These are phyloP conservation scores for Penstemon davidsonii DNA, from an alignment of 257 asterid genomes.

Conservation along the genomic window DNA sequence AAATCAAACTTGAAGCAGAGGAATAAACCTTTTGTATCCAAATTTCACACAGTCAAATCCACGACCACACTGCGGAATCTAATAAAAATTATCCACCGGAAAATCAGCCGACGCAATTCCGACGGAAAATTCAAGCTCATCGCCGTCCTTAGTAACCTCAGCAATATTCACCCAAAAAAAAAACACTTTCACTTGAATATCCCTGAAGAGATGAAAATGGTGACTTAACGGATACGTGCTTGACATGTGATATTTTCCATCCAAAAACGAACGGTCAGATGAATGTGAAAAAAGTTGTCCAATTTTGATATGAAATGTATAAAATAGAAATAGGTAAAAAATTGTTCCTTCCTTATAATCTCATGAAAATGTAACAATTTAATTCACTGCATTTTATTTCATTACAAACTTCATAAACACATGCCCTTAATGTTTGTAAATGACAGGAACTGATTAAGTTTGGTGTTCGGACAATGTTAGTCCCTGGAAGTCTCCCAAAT, in stretches of 20 bases:
- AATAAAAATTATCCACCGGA: constrained; percentile 36
- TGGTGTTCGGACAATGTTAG: constrained; percentile 49
- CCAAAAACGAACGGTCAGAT: background rate
- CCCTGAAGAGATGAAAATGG: constrained; percentile 30
- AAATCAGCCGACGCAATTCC: constrained; percentile 46
- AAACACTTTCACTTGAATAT: constrained; percentile 37
- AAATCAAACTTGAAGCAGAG: constrained; percentile 21
- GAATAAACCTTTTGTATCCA: constrained; percentile 14
- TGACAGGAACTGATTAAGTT: constrained; percentile 46
- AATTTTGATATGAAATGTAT: too few species aligned
- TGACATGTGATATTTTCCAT: constrained; percentile 41
- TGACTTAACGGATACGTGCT: constrained; percentile 35
- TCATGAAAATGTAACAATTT: too few species aligned
- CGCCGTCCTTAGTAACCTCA: constrained; percentile 35
- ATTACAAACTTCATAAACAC: too few species aligned
- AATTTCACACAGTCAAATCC: constrained; percentile 41
- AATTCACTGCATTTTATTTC: too few species aligned
- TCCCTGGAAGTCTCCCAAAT: constrained; percentile 51
- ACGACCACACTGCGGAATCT: constrained; percentile 59
- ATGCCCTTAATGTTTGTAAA: too few species aligned
- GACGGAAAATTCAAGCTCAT: constrained; percentile 45
- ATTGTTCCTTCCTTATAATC: too few species aligned
- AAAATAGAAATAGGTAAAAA: too few species aligned
- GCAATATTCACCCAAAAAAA: constrained; percentile 49
- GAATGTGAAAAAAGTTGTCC: too few species aligned